Evolutionary conservation across 768 basidiomycete genomes (phyloP).

Genomic region (Tulasnella sp.): DNA sequence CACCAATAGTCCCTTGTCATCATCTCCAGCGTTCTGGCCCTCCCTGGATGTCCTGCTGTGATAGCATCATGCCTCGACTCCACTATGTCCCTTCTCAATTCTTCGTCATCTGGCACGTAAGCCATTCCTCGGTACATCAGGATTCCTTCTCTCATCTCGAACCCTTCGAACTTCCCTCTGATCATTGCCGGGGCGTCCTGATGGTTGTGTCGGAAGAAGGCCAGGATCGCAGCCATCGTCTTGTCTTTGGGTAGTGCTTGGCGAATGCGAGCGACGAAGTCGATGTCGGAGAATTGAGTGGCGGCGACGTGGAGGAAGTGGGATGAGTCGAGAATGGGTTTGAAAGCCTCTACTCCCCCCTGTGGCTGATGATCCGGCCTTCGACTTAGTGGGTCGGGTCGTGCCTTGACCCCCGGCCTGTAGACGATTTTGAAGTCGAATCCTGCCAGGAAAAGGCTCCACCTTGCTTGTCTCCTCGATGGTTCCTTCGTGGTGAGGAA

Average conservation of each 20-base stretch:
- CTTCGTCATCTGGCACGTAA: slow-evolving; percentile 26
- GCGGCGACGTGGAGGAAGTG: neutral
- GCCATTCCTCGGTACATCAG: slow-evolving; percentile 19
- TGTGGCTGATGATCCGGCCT: neutral
- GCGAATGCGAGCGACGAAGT: neutral
- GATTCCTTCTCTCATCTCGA: neutral
- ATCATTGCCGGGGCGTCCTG: neutral
- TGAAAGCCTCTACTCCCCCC: neutral
- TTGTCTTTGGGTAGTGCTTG: neutral
- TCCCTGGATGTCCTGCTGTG: too few relatives aligned
- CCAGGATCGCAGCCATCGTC: neutral
- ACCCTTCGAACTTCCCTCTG: neutral
- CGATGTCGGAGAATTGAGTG: neutral
- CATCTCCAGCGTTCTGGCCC: too few relatives aligned
- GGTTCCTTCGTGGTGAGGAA: slow-evolving; percentile 19
- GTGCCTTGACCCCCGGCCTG: slow-evolving; percentile 12
- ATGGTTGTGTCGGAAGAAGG: neutral
- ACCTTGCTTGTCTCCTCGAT: slow-evolving; percentile 23
- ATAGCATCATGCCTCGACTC: too few relatives aligned
- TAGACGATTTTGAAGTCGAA: slow-evolving; percentile 14
- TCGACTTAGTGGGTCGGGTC: neutral
- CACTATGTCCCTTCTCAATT: neutral
- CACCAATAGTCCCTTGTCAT: too few relatives aligned
- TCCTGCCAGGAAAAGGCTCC: slow-evolving; percentile 17
- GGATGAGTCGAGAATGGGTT: neutral